Percentiles rank a stretch among this genome's conserved stretches.
Evolutionary conservation across 441 rosid species (phyloP).

Genomic region (Rhodomyrtus psidioides): DNA sequence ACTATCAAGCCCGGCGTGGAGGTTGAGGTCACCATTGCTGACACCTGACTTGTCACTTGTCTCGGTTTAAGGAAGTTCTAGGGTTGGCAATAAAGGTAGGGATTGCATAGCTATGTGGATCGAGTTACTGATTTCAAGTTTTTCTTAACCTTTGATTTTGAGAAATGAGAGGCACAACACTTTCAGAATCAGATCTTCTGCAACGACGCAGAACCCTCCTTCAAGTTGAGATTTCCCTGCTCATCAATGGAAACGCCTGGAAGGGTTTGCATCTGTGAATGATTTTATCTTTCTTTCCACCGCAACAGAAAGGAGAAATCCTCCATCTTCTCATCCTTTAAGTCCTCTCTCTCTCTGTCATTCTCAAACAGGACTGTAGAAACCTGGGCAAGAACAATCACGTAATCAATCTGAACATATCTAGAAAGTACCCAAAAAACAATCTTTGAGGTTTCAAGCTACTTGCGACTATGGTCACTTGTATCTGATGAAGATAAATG

Average conservation of each 20-base stretch:
- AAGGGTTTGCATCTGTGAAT: neutral
- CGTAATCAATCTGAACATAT: neutral
- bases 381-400: neutral
- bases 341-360: neutral
- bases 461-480: neutral
- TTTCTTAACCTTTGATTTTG: neutral
- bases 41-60: neutral
- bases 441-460: neutral
- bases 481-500: neutral
- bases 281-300: neutral
- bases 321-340: neutral
- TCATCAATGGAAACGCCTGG: neutral
- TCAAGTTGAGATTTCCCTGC: neutral
- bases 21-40: neutral
- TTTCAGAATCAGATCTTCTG: neutral
- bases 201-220: neutral
- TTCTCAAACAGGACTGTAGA: neutral
- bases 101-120: neutral
- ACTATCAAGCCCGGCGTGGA: neutral
- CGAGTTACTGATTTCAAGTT: neutral
- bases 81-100: neutral
- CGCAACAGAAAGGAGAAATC: neutral
- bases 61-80: neutral
- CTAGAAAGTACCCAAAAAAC: neutral
- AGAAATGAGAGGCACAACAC: neutral